Evolutionary conservation across 73 alveolate genomes (phyloP), one percentile per base, ranked within the genome.

Genomic region (Paramecium octaurelia): DNA sequence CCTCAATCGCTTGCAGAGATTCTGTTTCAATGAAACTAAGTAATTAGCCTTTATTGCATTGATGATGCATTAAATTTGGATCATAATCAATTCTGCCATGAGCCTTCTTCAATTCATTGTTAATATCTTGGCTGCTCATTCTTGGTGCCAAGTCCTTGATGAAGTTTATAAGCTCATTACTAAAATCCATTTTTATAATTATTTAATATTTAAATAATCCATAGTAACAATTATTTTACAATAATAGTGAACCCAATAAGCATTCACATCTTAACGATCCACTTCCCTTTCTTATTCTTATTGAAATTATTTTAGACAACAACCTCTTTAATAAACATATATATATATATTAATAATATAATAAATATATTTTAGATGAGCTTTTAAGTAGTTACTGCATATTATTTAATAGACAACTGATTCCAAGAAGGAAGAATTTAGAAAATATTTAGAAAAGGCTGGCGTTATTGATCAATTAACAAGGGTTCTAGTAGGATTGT

Each of bases 401-500:
- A 54, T n/a, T 54, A 54, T 16, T 27, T 64, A 4, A 11, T 42
- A 92, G 95, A 95, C 97, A 50, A 94, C 98, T 60, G 99, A 97
- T 92, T 92, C 96, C 59, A 96, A 97, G 94, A 97, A 94, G 85
- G 99, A 97, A 86, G 99, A 97, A 92, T 97, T 97, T 93, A 95
- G 99, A 93, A 90, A 94, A 92, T 97, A 97, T 94, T 92, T 97
- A 68, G 99, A 97, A 88, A 96, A 97, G 86, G 95, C 97, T 59
- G 99, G 99, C 2, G 98, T 97, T 35, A 95, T 97, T 12, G 99
- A 97, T 80, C 95, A 96, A 90, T 93, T 97, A 38, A 97, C 98
- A 0, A 96, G 97, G 93, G 99, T 97, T 11, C 91, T 97, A 29
- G 99, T 94, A 60, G 98, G 98, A 42, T 95, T 97, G 29, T 97